Evolutionary conservation across 495 filamentous ascomycete species (phyloP), one percentile per base, ranked within the genome.

Genomic region (Cryomyces minteri): DNA sequence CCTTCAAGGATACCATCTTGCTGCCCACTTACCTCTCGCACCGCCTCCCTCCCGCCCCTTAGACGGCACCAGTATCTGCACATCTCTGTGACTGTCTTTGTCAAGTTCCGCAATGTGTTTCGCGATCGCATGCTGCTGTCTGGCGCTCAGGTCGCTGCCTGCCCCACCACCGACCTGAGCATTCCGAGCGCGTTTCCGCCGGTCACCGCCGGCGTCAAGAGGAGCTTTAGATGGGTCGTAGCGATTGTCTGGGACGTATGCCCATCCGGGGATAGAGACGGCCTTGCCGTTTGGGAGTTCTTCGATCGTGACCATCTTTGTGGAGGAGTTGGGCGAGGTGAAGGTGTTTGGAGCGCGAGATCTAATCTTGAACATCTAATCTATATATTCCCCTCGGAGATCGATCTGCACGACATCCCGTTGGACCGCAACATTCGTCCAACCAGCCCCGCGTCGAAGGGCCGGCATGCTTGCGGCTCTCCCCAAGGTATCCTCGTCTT

Each of bases 51-150:
- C 32, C 34, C 48, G 18, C 48, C 66, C 60, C 50, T 66, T 67
- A 14, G 63, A 61, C 0, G 83, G 74, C 12, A 88, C 63, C 0
- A 76, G 63, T 39, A 94, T 85, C 8, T 67, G 60, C 2, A 75
- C 77, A 57, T 90, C 84, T 29, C 67, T 67, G 49, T 80, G 71
- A 49, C 78, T 84, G 56, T 95, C 87, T 32, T 71, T 71, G 50
- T 92, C 80, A n/a, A 95, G 67, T 5, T 81, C 79, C 30, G 80
- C 77, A 34, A 94, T 65, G 44, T 84, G 81, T 39, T 84, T 75
- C 30, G 80, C 63, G 39, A 85, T 74, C 38, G 82, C 84, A 32
- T 78, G 78, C 46, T 82, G 76, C 59, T 90, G 82, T 34, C 82
- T 69, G 4, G 83, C 74, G 10, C 79, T 79, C 33, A 83, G 72